Conservation (phyloP, 2,329 filamentous ascomycete species). For the Exophiala xenobiotica region DNA sequence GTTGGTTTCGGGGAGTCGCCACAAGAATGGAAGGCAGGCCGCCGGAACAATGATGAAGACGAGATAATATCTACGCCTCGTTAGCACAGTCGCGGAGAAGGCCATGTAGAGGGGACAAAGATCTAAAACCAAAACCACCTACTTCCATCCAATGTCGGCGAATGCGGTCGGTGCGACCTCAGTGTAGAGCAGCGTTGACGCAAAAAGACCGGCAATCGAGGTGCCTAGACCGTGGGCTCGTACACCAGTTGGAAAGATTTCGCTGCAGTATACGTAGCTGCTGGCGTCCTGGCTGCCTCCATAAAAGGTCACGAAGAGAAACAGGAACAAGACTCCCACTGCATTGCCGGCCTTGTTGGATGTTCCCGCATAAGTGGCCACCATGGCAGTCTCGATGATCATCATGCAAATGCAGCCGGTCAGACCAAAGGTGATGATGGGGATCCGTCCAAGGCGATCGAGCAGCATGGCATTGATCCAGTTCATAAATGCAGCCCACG, state of each 20-base stretch:
- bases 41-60: slow-evolving; percentile 4
- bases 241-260: slow-evolving; percentile 21
- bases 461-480: slow-evolving; percentile 3
- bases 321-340: slow-evolving; percentile 40
- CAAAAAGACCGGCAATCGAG: slow-evolving; percentile 31
- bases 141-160: no score
- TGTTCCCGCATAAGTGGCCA: slow-evolving; percentile 34
- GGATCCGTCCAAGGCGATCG: slow-evolving; percentile 6
- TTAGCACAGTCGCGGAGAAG: no score
- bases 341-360: slow-evolving; percentile 36
- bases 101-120: no score
- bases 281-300: slow-evolving; percentile 10
- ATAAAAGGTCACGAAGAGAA: slow-evolving; percentile 41
- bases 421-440: slow-evolving; percentile 31
- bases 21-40: slow-evolving; percentile 33
- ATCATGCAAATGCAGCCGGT: slow-evolving; percentile 35
- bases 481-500: slow-evolving; percentile 9
- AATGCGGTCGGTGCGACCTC: no score
- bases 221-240: slow-evolving; percentile 14
- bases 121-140: no score
- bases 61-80: no score
- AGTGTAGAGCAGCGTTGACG: slow-evolving; percentile 5
- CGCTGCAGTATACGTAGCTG: slow-evolving; percentile 30
- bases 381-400: slow-evolving; percentile 38
- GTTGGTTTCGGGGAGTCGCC: slow-evolving; percentile 37